Base-by-base conservation (phyloP, 2,329 filamentous ascomycete genomes). In the Sordariomycetes sp. region DNA sequence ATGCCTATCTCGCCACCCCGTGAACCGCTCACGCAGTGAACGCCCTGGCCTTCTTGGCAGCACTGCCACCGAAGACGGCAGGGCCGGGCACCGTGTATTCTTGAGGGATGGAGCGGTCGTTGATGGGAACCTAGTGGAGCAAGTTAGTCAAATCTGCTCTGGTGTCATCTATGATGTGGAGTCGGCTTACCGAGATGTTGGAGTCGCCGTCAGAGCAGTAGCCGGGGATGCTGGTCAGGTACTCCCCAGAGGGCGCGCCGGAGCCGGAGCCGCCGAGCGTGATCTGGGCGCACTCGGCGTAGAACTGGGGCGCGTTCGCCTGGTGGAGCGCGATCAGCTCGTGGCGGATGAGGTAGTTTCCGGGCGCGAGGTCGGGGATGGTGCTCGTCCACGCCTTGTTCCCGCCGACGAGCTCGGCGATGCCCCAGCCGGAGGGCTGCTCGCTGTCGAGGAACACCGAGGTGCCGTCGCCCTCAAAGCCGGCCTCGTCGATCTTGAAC, bases 231-330 rank as follows among this genome's bases (percentile, higher is more conserved):
- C 69, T 71, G 2, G 66, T 62, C 60, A 77, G 71, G 65, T 77
- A 73, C 1, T 71, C 60, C 3, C 71, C 72, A 60, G 61, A 32
- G 25, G 60, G 60, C 53, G 61, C 62, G 25, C 61, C 61, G 32
- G 58, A 60, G 20, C 66, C 80, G 50, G 72, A 70, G 57, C 81
- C 80, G 37, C 77, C 79, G 62, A 86, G 71, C 65, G 82, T 75
- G 61, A 87, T 66, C 74, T 87, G 85, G 64, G 83, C 72, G 68
- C 84, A 81, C 62, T 78, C 75, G 59, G 79, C 78, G 70, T 81
- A 81, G 69, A 79, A 79, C 69, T 79, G 77, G 55, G 76, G 76
- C 25, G 70, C 66, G 2, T 69, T 68, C 35, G 76, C 74, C 62
- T 74, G 73, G 70, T 81, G 79, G 51, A 75, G 76, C 54, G 72